These are phyloP conservation scores for Cladosporium velox DNA, from an alignment of 2,329 filamentous ascomycete genomes.

Conservation along the genomic window DNA sequence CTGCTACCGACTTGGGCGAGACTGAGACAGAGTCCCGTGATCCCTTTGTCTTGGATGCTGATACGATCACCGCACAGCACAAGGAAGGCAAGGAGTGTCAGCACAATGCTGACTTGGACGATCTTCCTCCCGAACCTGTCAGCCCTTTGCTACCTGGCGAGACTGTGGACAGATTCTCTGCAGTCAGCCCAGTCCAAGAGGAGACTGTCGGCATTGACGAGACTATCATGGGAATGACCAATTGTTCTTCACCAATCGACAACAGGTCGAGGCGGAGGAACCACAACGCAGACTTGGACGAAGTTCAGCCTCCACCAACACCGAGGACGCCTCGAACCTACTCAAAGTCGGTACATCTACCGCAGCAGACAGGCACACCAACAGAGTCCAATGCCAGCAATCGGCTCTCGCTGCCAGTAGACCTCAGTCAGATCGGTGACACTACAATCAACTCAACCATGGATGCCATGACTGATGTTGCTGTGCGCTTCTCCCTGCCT, in stretches of 20 bases:
- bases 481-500: slow-evolving; percentile 41
- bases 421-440: slow-evolving; percentile 36
- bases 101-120: neutral
- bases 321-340: slow-evolving; percentile 36
- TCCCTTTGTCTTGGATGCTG: slow-evolving; percentile 37
- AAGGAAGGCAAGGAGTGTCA: slow-evolving; percentile 28
- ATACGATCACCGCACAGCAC: slow-evolving; percentile 38
- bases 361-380: slow-evolving; percentile 28
- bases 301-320: slow-evolving; percentile 31
- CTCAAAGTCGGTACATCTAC: slow-evolving; percentile 38
- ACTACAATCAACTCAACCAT: slow-evolving; percentile 35
- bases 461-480: slow-evolving; percentile 40
- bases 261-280: slow-evolving; percentile 17
- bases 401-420: slow-evolving; percentile 36
- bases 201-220: slow-evolving; percentile 35
- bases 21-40: slow-evolving; percentile 37
- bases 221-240: slow-evolving; percentile 24
- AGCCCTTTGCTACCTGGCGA: slow-evolving; percentile 36
- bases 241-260: slow-evolving; percentile 19
- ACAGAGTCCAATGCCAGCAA: slow-evolving; percentile 29
- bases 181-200: slow-evolving; percentile 38
- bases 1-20: slow-evolving; percentile 27
- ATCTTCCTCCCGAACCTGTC: slow-evolving; percentile 26
- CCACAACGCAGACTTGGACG: slow-evolving; percentile 21
- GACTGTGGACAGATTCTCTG: slow-evolving; percentile 34